These are phyloP conservation scores for Coniophora puteana DNA, from an alignment of 1,284 basidiomycete species.

Conservation along the genomic window DNA sequence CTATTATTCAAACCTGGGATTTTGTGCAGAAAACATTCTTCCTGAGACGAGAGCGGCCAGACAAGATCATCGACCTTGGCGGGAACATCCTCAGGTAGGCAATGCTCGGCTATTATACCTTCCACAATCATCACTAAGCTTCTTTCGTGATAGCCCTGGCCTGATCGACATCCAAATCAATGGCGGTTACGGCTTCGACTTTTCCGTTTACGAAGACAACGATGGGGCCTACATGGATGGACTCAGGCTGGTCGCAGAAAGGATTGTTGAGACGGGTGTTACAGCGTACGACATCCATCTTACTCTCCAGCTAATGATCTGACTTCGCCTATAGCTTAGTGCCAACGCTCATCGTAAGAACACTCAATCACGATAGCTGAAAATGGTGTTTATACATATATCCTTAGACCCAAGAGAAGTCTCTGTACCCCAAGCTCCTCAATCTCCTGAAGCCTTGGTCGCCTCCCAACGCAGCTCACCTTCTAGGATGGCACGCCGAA, in stretches of 20 bases:
- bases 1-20: constrained; percentile 1
- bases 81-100: constrained; percentile 72
- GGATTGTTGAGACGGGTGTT: constrained; percentile 84
- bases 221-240: constrained; percentile 68
- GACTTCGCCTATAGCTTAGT: constrained; percentile 44
- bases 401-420: constrained; percentile 67
- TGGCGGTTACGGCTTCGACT: constrained; percentile 88
- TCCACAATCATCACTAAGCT: too few species aligned
- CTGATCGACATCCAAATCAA: constrained; percentile 83
- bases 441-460: constrained; percentile 61
- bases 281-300: constrained; percentile 59
- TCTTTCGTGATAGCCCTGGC: constrained; percentile 72
- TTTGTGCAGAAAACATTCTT: constrained; percentile 53
- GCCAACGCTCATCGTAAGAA: constrained; percentile 72
- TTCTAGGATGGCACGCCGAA: constrained; percentile 87
- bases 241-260: constrained; percentile 66
- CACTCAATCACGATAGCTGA: background rate
- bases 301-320: constrained; percentile 8
- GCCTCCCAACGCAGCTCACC: constrained; percentile 56
- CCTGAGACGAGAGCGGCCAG: constrained; percentile 55
- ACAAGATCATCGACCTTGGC: constrained; percentile 56
- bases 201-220: constrained; percentile 73
- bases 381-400: background rate
- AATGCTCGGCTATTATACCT: constrained; percentile 11
- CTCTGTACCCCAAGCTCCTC: constrained; percentile 66